Percentiles rank a stretch among this genome's conserved stretches.
These are phyloP conservation scores for Botrytis paeoniae DNA, from an alignment of 2,329 filamentous ascomycete species.

Conservation along the genomic window DNA sequence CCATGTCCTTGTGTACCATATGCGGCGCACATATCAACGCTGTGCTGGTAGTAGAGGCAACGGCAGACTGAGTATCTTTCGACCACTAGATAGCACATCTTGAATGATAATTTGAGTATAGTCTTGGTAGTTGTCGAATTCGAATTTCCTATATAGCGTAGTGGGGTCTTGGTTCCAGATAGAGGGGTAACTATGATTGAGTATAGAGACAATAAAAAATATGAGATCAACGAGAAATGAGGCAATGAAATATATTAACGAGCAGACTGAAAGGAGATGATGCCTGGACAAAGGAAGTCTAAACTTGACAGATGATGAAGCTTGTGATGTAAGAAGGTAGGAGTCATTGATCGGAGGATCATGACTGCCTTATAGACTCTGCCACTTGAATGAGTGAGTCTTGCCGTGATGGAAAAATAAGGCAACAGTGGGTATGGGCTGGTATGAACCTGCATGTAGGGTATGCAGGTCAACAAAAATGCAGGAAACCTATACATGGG, in stretches of 20 bases:
- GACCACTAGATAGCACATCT: conserved; percentile 69
- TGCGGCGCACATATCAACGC: conserved; percentile 63
- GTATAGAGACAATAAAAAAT: conserved; percentile 19
- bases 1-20: conserved; percentile 60
- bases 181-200: conserved; percentile 13
- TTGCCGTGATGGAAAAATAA: conserved; percentile 27
- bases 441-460: conserved; percentile 24
- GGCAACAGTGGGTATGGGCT: conserved; percentile 30
- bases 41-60: conserved; percentile 67
- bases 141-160: conserved; percentile 1
- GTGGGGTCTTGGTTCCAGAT: conserved; percentile 3
- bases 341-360: conserved; percentile 36
- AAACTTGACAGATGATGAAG: conserved; percentile 30
- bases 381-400: conserved; percentile 24
- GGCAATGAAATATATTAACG: conserved; percentile 36
- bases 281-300: conserved; percentile 36
- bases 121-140: background rate
- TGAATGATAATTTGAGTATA: conserved; percentile 28
- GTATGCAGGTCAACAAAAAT: conserved; percentile 34
- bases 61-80: conserved; percentile 69
- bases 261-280: conserved; percentile 33
- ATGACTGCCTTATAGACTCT: conserved; percentile 38
- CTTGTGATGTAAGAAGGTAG: conserved; percentile 34
- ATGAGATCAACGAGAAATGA: conserved; percentile 22
- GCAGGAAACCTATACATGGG: conserved; percentile 31